Percentiles rank a stretch among this genome's conserved stretches.
Evolutionary conservation across 2,329 filamentous ascomycete genomes (phyloP).

Genomic region (Aspergillus fumigatiaffinis): DNA sequence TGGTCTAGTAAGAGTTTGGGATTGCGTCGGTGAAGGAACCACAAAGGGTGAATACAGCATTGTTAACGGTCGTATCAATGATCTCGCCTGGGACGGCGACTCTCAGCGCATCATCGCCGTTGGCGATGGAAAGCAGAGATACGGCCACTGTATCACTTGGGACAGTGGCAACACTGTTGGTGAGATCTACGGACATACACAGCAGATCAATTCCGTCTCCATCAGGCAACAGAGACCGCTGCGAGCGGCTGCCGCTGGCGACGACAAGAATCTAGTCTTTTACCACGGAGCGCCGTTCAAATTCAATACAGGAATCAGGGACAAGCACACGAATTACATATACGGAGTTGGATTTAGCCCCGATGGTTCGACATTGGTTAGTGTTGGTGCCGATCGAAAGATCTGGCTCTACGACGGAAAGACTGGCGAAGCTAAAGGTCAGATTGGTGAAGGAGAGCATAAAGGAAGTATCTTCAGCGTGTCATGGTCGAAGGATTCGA

Average conservation of each 20-base stretch:
- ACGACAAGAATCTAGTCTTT: conserved; percentile 87
- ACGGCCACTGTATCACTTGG: conserved; percentile 88
- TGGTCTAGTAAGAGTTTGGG: conserved; percentile 87
- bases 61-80: conserved; percentile 90
- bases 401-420: conserved; percentile 97
- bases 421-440: conserved; percentile 75
- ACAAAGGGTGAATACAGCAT: conserved; percentile 94
- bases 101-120: conserved; percentile 95
- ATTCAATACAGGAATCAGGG: conserved; percentile 77
- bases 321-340: conserved; percentile 82
- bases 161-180: conserved; percentile 96
- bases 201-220: conserved; percentile 84
- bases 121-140: conserved; percentile 88
- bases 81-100: conserved; percentile 96
- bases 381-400: conserved; percentile 84
- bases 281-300: conserved; percentile 94
- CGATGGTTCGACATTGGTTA: conserved; percentile 76
- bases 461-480: conserved; percentile 90
- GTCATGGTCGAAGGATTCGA: conserved; percentile 84
- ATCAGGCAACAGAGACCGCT: conserved; percentile 88
- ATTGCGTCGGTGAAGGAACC: conserved; percentile 76
- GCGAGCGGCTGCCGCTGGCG: conserved; percentile 82
- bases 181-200: conserved; percentile 87
- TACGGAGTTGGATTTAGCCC: conserved; percentile 86
- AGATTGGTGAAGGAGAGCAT: conserved; percentile 71